Evolutionary conservation across 371 early-diverging fungal genomes (phyloP), one percentile per base, ranked within the genome.

Genomic region (Basidiobolus meristosporus): DNA sequence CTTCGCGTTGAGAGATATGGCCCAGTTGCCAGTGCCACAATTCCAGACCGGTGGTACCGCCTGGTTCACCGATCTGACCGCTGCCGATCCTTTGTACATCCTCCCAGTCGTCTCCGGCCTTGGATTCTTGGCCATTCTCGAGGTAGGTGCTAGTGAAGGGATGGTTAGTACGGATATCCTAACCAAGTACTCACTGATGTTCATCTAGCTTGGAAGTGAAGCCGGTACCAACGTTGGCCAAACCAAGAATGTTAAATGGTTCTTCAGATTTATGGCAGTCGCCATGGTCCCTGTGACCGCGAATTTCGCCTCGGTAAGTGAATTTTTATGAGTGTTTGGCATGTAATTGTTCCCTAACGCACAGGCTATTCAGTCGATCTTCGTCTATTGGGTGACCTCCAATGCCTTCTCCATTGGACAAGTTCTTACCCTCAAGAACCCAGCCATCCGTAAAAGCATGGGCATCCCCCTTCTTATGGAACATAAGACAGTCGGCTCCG

Each of bases 351-450:
- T n/a, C 31, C 9, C 14, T n/a, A 6, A 7, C 16, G 17, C 31
- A 16, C 12, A 10, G 16, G 9, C 19, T 20, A 38, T 34, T 22
- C 56, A 79, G 77, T 70, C 65, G 16, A 68, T 91, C 15, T 84
- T 87, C 59, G 61, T 86, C 23, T 89, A 88, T 55, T 89, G 87
- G 86, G 53, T 83, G 36, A 65, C 77, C n/a, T 77, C 77, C 42
- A 86, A 82, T 53, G 11, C 61, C 3, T 68, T 76, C 48, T 81
- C 86, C 3, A 59, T 79, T 15, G 49, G 53, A 15, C 90, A 86
- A 59, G 65, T 77, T 38, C 44, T 70, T 26, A 51, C 73, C 16
- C 57, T 88, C 37, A 69, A 65, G 50, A 47, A 59, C 20, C 67
- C 73, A 9, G 18, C 54, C 11, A 58, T 87, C 16, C 72, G 83